Evolutionary conservation across 768 basidiomycete genomes (phyloP), one percentile per base, ranked within the genome.

Genomic region (Phanerochaete carnosa): DNA sequence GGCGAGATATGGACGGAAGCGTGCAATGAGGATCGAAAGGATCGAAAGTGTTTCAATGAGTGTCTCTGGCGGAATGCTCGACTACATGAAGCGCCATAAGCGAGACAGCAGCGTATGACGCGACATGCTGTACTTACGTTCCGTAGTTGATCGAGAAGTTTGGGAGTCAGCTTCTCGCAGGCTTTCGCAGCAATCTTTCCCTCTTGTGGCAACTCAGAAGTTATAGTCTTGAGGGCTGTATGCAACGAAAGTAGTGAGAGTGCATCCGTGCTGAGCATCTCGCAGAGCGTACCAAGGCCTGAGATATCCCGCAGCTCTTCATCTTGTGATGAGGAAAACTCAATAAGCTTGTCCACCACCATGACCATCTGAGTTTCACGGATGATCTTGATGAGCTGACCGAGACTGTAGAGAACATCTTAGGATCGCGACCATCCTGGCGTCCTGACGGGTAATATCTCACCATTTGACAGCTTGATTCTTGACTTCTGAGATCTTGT

Each of bases 401-500:
- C 95, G 39, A 98, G 77, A 69, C 95, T 98, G 62, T 5, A 49
- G 26, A 3, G 37, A 6, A 33, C 13, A 30, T 46, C 51, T 45
- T 43, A 2, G 43, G 23, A 12, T 26, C 12, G 22, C 13, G 22
- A 53, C 25, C 47, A 32, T 33, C 29, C 1, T 25, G 37, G 19
- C 26, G 37, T 49, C n/a, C n/a, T 22, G 19, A 15, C 46, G 23
- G 15, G 19, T 4, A 43, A 83, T 56, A 66, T 43, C 59, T 54
- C 47, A 92, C 96, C 94, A 95, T 78, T 95, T 94, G 12, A 97
- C 96, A 1, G 94, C 94, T 72, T 93, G 90, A 69, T 97, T 97
- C 80, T 98, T 98, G 64, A 98, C 97, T 78, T 99, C 97, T 8
- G 94, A 94, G 66, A 95, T 98, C 75, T 89, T 90, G 76, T 99